These are phyloP conservation scores for Ceratocystis alfenasii DNA, from an alignment of 2,329 filamentous ascomycete species.

Conservation along the genomic window DNA sequence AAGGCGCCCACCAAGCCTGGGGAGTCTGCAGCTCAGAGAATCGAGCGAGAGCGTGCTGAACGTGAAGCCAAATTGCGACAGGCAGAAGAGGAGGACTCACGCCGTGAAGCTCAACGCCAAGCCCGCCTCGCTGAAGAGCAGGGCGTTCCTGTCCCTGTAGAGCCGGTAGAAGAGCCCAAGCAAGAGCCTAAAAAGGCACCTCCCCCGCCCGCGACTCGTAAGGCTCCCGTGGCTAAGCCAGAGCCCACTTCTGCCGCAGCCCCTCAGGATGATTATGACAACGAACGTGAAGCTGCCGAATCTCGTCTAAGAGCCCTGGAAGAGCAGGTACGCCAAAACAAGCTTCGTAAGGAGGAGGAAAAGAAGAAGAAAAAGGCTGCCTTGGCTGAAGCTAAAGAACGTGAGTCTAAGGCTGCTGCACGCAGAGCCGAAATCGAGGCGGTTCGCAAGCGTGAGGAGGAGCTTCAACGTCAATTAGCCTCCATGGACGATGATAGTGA, in stretches of 20 bases:
- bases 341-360: slow-evolving; percentile 92
- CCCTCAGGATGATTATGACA: slow-evolving; percentile 52
- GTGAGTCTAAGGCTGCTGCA: slow-evolving; percentile 70
- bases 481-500: slow-evolving; percentile 58
- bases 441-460: slow-evolving; percentile 76
- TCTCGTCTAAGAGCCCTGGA: slow-evolving; percentile 80
- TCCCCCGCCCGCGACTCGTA: slow-evolving; percentile 69
- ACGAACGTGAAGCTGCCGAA: slow-evolving; percentile 68
- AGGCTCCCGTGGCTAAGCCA: slow-evolving; percentile 43
- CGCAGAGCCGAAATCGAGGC: slow-evolving; percentile 87
- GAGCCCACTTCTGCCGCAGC: slow-evolving; percentile 43
- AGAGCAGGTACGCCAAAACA: slow-evolving; percentile 85
- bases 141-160: slow-evolving; percentile 46
- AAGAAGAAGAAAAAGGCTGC: slow-evolving; percentile 86
- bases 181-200: slow-evolving; percentile 51
- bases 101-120: slow-evolving; percentile 76
- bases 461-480: slow-evolving; percentile 78
- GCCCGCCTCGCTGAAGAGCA: slow-evolving; percentile 71
- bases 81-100: slow-evolving; percentile 88
- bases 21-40: slow-evolving; percentile 70
- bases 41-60: slow-evolving; percentile 79
- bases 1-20: slow-evolving; percentile 68
- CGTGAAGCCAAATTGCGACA: slow-evolving; percentile 75
- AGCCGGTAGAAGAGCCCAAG: slow-evolving; percentile 34
- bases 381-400: slow-evolving; percentile 72